Evolutionary conservation across 2,329 filamentous ascomycete species (phyloP), one percentile per base, ranked within the genome.

Genomic region (Pyrenochaeta sp.): DNA sequence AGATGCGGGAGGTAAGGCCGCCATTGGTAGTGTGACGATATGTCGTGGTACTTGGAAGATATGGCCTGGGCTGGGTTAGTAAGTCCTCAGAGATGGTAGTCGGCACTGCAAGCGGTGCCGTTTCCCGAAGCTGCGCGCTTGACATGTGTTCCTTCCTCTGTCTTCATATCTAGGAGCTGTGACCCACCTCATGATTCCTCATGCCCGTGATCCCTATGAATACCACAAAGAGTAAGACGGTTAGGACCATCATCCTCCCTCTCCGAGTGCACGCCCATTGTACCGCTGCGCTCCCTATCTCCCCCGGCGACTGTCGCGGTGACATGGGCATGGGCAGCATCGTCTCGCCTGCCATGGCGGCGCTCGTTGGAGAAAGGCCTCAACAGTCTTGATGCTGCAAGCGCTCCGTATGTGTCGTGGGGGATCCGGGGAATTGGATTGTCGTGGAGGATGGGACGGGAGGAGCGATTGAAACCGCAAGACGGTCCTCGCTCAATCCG

Each of bases 21-120:
- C 75, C 75, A 77, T 54, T 66, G 64, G 56, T 72, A 68, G 32
- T 66, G 71, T 24, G 63, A 52, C 15, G 70, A 72, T 13, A 76
- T 27, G 30, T 66, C 54, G 24, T 68, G 64, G 58, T 75, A 74
- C 44, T 52, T 61, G 25, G 65, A 61, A 5, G 72, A 68, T 52
- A 76, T 63, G 2, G 64, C 61, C 68, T 75, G 43, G 3, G 10
- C 7, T 50, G 32, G 24, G 30, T 59, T 46, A 64, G 56, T 50
- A 46, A 54, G 42, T 49, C 50, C 56, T 10, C 48, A 22, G 19
- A 36, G n/a, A 13, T 13, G 22, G 4, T 30, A 25, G n/a, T 12
- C 30, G 19, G 10, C 7, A 36, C 34, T 24, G 7, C 5, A 32
- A 22, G 28, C 28, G 30, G 27, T 32, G 28, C 45, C 27, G 34